Evolutionary conservation across 1,284 basidiomycete genomes (phyloP), one percentile per base, ranked within the genome.

Genomic region (Gymnopus androsaceus): DNA sequence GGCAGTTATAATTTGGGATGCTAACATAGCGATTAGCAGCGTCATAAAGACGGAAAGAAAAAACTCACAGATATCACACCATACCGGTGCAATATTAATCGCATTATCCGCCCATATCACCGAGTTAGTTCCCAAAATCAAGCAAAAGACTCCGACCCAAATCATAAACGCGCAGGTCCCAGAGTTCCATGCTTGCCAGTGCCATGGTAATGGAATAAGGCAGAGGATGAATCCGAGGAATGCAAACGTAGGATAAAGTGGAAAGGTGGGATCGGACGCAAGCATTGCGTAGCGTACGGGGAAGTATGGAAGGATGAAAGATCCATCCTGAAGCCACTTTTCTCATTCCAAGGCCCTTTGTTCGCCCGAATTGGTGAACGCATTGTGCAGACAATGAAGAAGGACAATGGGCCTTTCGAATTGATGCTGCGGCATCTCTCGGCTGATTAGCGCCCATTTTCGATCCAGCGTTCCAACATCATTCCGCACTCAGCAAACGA

Each of bases 141-240:
- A 49, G 57, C 78, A 80, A 0, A 68, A 69, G 2, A 81, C 4
- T 0, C 77, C 67, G 0, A 77, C 68, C 87, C 86, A 89, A 1
- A 79, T 41, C 63, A 88, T 83, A 62, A 77, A 79, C 15, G 76
- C 64, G 56, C 84, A 78, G 0, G 84, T 87, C 0, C 80, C 83
- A 0, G 77, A 71, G 59, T 88, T 89, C 64, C 81, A 77, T 3
- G 82, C 77, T 53, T 75, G 71, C 40, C 76, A 66, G 60, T 85
- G 83, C 76, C 81, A 81, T 15, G 77, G 72, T 0, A 80, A 54
- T 0, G 80, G 80, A 1, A 83, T 67, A 7, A 80, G 56, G 15
- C 71, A 60, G 14, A 80, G 49, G 4, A 80, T n/a, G 36, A 80
- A 72, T 2, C 71, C 73, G 4, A 81, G 12, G 59, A 74, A 73